Conservation (phyloP, 306 rosid genomes). For the Oxytropis ochrocephala region DNA sequence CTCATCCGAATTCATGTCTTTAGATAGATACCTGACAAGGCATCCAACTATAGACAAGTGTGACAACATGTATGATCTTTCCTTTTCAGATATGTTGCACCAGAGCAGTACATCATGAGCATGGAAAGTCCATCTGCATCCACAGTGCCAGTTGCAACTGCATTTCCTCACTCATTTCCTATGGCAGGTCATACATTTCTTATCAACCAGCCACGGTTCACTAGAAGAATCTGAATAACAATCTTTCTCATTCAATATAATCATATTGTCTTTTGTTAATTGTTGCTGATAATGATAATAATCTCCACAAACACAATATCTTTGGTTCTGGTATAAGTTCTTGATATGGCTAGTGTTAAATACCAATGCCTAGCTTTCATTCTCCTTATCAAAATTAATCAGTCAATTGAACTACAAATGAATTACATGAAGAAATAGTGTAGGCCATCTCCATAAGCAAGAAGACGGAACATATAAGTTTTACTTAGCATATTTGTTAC, state of each 20-base stretch:
- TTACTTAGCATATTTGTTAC: not conserved
- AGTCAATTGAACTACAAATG: not conserved
- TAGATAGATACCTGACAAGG: no score
- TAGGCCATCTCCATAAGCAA: not conserved
- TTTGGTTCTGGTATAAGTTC: constrained; percentile 51
- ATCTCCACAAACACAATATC: constrained; percentile 55
- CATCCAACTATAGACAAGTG: constrained; percentile 16
- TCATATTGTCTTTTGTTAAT: constrained; percentile 7
- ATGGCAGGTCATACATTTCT: constrained; percentile 58
- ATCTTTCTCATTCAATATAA: not conserved
- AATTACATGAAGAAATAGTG: not conserved
- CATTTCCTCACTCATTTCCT: constrained; percentile 80
- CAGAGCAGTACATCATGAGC: constrained; percentile 90
- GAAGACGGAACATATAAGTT: not conserved
- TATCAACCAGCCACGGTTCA: not conserved
- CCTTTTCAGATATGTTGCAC: no score
- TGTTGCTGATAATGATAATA: constrained; percentile 28
- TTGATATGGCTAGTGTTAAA: constrained; percentile 39
- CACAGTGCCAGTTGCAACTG: constrained; percentile 75
- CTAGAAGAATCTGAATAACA: not conserved
- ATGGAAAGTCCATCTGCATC: constrained; percentile 87
- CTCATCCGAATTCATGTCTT: no score
- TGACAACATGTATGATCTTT: no score
- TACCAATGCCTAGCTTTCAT: constrained; percentile 1
- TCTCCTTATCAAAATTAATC: not conserved